Evolutionary conservation across 805 yeast genomes (phyloP), one percentile per base, ranked within the genome.

Genomic region (Cyberlindnera xylosilytica): DNA sequence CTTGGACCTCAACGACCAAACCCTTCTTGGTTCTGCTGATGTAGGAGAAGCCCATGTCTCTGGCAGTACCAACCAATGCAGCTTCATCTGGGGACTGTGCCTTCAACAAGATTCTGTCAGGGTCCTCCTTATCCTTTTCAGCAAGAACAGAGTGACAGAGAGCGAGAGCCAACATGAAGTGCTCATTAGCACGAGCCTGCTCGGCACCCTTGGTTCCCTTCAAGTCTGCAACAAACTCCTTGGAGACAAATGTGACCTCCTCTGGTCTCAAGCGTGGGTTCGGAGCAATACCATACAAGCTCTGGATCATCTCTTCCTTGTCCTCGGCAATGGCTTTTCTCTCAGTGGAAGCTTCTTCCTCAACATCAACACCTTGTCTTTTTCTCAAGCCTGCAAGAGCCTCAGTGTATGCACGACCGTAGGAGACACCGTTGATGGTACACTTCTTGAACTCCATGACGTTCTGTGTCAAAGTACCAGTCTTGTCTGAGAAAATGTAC

Each of bases 51-150:
- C 95, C 95, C 53, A 83, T 68, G 54, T 84, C 83, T 59, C 90
- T 73, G 0, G 93, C 93, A 17, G 93, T 83, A 13, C 81, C 82
- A 13, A 86, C 95, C 44, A 86, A 72, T 1, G 95, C 93, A 20
- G 90, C 89, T 63, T 86, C 95, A 69, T 86, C 95, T 0, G 95
- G 95, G 20, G 89, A 81, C 59, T 85, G 93, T 0, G 93, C 93
- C 54, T 83, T 81, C 29, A 83, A 64, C 20, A 77, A 66, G 39
- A 74, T 52, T 46, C 72, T 80, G 1, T 66, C 73, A 3, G 87
- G 79, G 51, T 78, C 72, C 20, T 72, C 70, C 30, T 80, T 81
- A 47, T 81, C 80, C 29, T 75, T 73, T 54, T 86, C 95, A 22
- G 80, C 76, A 34, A 86, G 61, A 19, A 86, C 93, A 41, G 90